Evolutionary conservation across 805 yeast species (phyloP), one percentile per base, ranked within the genome.

Genomic region (Pichia heedii): DNA sequence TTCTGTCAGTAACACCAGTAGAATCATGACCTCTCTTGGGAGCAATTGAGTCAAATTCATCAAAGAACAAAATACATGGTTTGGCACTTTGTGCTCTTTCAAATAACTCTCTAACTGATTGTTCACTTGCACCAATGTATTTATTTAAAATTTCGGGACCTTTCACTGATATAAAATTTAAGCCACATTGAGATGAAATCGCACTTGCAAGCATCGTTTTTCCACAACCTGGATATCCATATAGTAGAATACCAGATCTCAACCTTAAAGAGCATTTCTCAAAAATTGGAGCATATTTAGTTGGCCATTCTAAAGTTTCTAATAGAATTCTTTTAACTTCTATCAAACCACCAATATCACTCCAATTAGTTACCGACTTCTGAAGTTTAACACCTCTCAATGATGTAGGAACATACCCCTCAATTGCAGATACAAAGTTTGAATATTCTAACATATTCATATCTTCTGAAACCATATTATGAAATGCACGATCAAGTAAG

Each of bases 211-310:
- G 62, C 48, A 89, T 68, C 0, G 97, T 90, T 62, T 90, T 90
- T 37, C 98, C 98, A 64, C 98, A 90, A 2, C 98, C 98, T 0
- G 98, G 97, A 58, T 86, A 90, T 0, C 98, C 98, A 61, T 90
- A 90, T 13, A 90, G 71, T 40, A 90, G 66, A 21, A 90, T 77
- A 40, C 98, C 98, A 0, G 96, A 86, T 54, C 97, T 72, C 41
- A 90, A 68, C 43, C 97, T 67, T 41, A 90, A 66, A 0, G 97
- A 95, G 55, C 95, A 86, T 48, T 77, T 78, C 16, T 81, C 80
- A 63, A 93, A 90, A n/a, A 90, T 86, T 6, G 97, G 96, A 0
- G 96, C 94, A 57, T 90, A 90, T 54, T 81, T 87, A 1, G 95
- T 86, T 2, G 98, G 98, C 97, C 97, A 90, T 56, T 93, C 97